Evolutionary conservation across 371 early-diverging fungal species (phyloP).

Genomic region (Encephalitozoon hellem): DNA sequence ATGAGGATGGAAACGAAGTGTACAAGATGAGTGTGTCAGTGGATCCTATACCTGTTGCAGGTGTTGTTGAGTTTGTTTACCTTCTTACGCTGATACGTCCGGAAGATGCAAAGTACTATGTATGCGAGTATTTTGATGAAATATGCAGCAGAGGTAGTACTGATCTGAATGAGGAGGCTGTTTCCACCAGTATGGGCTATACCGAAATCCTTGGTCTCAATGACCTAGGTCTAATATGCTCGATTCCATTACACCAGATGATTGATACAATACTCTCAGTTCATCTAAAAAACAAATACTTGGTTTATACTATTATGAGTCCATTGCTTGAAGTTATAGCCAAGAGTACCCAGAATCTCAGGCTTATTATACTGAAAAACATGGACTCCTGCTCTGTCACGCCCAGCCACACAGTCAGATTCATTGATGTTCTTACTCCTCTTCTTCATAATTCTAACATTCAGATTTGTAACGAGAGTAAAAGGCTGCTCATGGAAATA

Average conservation of each 20-base stretch:
- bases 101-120: not conserved
- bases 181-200: not conserved
- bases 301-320: not conserved
- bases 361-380: not conserved
- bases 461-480: not conserved
- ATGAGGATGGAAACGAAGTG: not conserved
- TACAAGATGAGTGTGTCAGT: not conserved
- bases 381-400: not conserved
- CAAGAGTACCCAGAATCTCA: not conserved
- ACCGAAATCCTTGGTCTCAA: not conserved
- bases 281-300: not conserved
- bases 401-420: not conserved
- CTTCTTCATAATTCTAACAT: conserved; percentile 18
- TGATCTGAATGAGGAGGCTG: not conserved
- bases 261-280: not conserved
- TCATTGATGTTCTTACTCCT: not conserved
- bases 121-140: conserved; percentile 4
- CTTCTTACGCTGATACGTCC: conserved; percentile 3
- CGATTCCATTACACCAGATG: not conserved
- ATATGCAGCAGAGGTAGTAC: not conserved
- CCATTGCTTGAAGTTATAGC: not conserved
- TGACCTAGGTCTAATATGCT: not conserved
- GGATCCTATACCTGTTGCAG: not conserved
- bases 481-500: conserved; percentile 8
- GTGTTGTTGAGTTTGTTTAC: not conserved